Conservation (phyloP, 305 asterid species). For the Fraxinus sp. region DNA sequence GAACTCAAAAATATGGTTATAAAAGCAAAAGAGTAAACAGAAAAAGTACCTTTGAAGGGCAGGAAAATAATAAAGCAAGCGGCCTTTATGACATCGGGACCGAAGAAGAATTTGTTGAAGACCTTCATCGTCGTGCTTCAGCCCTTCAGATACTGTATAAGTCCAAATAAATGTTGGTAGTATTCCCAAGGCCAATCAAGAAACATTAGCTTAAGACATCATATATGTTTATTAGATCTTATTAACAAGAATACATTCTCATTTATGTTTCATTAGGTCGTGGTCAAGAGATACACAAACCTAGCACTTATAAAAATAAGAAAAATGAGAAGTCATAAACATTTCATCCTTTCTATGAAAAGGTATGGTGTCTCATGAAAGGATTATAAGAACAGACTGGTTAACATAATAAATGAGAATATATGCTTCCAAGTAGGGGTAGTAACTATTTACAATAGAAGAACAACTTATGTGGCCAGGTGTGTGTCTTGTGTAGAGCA, state of each 20-base stretch:
- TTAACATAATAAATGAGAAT: background rate
- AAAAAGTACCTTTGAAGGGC: constrained; percentile 46
- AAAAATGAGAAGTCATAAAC: background rate
- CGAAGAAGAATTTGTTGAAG: constrained; percentile 60
- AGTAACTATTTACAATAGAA: background rate
- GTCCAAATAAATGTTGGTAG: constrained; percentile 3
- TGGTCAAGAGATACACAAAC: background rate
- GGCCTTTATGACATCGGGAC: constrained; percentile 95
- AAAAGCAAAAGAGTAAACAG: constrained; percentile 19
- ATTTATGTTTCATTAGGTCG: background rate
- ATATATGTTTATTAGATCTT: background rate
- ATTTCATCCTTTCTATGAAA: background rate
- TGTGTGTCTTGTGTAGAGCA: background rate
- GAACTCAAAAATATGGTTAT: background rate
- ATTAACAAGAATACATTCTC: background rate
- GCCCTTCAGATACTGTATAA: constrained; percentile 48
- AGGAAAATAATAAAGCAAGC: constrained; percentile 84
- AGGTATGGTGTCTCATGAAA: background rate
- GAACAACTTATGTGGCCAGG: background rate
- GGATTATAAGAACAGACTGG: background rate
- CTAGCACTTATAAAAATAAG: background rate
- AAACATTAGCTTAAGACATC: background rate
- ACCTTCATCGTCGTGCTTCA: constrained; percentile 47
- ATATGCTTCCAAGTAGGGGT: background rate
- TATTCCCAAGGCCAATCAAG: background rate